phyloP scores from a whole-genome alignment of 148 eudicot genomes.

The Oxyria digyna region DNA sequence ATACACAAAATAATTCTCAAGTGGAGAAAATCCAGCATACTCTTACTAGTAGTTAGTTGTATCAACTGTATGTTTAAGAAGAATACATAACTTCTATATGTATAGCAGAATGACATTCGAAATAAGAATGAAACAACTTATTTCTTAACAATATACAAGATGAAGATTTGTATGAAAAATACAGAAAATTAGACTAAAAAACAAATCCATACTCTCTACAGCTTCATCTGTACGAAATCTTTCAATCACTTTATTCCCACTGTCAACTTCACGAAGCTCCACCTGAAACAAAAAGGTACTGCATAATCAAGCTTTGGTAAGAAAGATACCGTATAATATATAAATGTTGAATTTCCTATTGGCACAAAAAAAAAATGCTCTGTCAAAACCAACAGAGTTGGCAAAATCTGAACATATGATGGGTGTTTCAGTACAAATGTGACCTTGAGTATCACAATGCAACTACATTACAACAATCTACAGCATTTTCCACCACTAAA shows the following conservation, averaged over 20 bases:
- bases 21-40: background rate
- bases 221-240: constrained; percentile 89
- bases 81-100: too few relatives aligned
- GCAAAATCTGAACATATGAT: background rate
- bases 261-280: constrained; percentile 90
- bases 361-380: background rate
- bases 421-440: background rate
- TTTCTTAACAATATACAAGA: background rate
- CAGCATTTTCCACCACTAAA: background rate
- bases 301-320: background rate
- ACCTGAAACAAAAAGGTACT: constrained; percentile 28
- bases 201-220: constrained; percentile 65
- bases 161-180: background rate
- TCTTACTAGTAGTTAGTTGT: background rate
- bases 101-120: background rate
- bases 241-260: constrained; percentile 75
- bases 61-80: background rate
- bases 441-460: background rate
- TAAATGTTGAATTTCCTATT: background rate
- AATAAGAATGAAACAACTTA: background rate
- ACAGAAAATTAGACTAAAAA: background rate
- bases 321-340: background rate
- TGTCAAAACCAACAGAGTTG: background rate
- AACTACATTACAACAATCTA: background rate
- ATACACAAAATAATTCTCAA: background rate